phyloP scores from a whole-genome alignment of 1,284 basidiomycete species.

The Leccinum fallax region DNA sequence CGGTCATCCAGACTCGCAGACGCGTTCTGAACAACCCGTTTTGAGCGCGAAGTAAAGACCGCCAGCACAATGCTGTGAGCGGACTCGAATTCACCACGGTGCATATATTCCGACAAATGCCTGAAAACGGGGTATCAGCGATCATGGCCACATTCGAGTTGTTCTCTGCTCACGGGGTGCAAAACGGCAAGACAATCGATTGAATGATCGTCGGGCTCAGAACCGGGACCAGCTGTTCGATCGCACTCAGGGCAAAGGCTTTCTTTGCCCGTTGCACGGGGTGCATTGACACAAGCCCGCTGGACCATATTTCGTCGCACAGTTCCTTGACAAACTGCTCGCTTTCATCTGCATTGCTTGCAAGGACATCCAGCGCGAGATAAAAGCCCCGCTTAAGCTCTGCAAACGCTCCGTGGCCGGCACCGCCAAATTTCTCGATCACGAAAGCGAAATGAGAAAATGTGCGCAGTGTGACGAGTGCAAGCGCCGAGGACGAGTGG shows the following conservation, averaged over 20 bases:
- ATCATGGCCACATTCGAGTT: background rate
- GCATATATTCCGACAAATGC: conserved; percentile 53
- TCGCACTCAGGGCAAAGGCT: conserved; percentile 62
- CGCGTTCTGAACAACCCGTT: conserved; percentile 30
- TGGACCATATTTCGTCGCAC: conserved; percentile 36
- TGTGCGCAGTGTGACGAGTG: conserved; percentile 51
- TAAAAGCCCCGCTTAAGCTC: conserved; percentile 74
- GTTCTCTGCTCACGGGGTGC: conserved; percentile 53
- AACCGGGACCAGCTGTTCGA: conserved; percentile 70
- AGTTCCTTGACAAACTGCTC: conserved; percentile 46
- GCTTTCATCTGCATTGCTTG: conserved; percentile 44
- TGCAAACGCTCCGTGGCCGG: conserved; percentile 51
- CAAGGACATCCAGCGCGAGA: conserved; percentile 69
- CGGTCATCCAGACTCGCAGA: conserved; percentile 11
- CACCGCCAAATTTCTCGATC: conserved; percentile 73
- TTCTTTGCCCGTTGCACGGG: conserved; percentile 49
- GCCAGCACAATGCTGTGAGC: conserved; percentile 75
- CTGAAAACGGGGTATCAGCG: conserved; percentile 35
- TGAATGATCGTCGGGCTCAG: conserved; percentile 51
- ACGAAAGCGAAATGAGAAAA: conserved; percentile 70
- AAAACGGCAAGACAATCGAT: conserved; percentile 55
- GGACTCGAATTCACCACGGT: conserved; percentile 73
- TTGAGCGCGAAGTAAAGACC: conserved; percentile 61
- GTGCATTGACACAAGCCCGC: conserved; percentile 11
- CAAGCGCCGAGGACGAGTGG: conserved; percentile 47